Evolutionary conservation across 1,139 yeast species (phyloP), one percentile per base, ranked within the genome.

Genomic region (Pneumocystis wakefieldiae): DNA sequence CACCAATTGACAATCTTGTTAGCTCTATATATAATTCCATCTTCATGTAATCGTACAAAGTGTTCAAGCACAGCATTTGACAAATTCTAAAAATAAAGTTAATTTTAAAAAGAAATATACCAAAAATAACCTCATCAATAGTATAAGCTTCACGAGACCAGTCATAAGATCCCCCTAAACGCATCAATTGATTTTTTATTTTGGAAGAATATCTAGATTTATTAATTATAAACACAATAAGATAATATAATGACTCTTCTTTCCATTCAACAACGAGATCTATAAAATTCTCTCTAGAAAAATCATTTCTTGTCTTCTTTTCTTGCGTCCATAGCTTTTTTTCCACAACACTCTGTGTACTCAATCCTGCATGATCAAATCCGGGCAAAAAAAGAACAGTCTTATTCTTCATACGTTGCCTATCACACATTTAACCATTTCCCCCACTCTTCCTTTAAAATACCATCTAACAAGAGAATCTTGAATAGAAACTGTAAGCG

Each of bases 331-430:
- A 90, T 60, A 92, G 76, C 79, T 87, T 94, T 77, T 92, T 94
- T 77, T 92, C 99, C 68, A 92, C 98, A 69, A 94, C 98, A 32
- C 97, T 88, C 76, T 92, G 99, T 28, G 98, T 94, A 60, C 97
- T 95, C 76, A 92, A 91, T 81, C 99, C 99, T 37, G 98, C 98
- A 74, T 92, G 99, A 76, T 92, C 98, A 72, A 92, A 92, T 59
- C 99, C 99, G 62, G 98, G 98, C 67, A 92, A 76, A 76, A 87
- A 94, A 68, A 92, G 79, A 28, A 92, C 91, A 62, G 97, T 90
- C 76, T 87, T 88, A 64, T 98, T 98, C 76, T 85, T 86, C 98
- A 92, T 92, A 80, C 98, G 86, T 80, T 94, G 84, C 55, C 55
- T 48, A 12, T 24, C 3, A 7, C 24, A 12, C 14, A 19, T 24